Base-by-base conservation (phyloP, 768 basidiomycete species). In the Trametes meyenii region DNA sequence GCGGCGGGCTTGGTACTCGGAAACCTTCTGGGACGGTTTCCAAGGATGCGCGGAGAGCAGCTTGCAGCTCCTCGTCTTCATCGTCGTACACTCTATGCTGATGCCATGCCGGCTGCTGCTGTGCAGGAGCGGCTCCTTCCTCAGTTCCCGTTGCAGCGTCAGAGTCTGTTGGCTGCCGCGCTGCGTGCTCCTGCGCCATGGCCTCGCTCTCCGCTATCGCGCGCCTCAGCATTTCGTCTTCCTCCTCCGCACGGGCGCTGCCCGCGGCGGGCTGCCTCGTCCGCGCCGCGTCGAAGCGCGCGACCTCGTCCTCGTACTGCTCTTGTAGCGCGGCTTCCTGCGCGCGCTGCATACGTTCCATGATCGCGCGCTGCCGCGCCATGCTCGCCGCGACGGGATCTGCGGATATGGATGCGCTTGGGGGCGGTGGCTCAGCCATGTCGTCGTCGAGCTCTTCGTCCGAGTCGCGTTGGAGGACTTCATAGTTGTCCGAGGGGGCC, bases 61-160 rank as follows among this genome's bases (percentile, higher is more conserved):
- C 94, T 74, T 96, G 94, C 48, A 96, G 75, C 67, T 91, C 88
- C 23, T 83, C 85, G 67, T 96, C 94, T 52, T 95, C 94, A 64
- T 96, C 94, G 63, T 95, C 94, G 66, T 91, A 87, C 40, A 87
- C 83, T 48, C 85, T 76, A 52, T 80, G 61, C 29, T 53, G 55
- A 4, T 61, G 66, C 63, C 38, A 61, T 50, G 61, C 50, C 48
- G 67, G 46, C 0, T 46, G 44, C 14, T 8, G 13, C 12, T 43
- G 59, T 19, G 51, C 51, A 13, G 36, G 48, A 1, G 46, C 49
- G 46, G 67, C 67, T 33, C 62, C 66, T 8, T 68, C 21, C 14
- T 24, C 45, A 5, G 45, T 23, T 23, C 21, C 21, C 3, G 19
- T 8, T 5, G 67, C 67, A 19, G 59, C 69, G 5, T 67, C 69